Evolutionary conservation across 2,329 filamentous ascomycete species (phyloP).

Genomic region (Xylaria sp.): DNA sequence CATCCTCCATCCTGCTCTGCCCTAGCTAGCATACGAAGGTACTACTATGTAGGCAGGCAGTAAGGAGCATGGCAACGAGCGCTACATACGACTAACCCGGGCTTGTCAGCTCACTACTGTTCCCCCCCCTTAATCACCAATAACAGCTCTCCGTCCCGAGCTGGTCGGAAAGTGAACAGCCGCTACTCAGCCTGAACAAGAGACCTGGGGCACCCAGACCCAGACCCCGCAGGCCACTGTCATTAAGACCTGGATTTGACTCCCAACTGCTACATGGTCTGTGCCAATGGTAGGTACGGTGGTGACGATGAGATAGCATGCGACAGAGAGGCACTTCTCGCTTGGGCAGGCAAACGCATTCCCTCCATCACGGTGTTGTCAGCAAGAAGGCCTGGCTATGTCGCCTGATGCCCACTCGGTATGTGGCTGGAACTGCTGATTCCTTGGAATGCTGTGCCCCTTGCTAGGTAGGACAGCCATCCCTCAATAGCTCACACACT

Average conservation of each 20-base stretch:
- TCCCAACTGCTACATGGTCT: slow-evolving; percentile 25
- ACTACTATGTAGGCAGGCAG: no score
- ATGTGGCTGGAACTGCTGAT: slow-evolving; percentile 19
- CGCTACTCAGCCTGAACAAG: slow-evolving; percentile 37
- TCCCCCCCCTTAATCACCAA: slow-evolving; percentile 24
- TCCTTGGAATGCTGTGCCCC: slow-evolving; percentile 15
- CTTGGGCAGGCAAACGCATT: slow-evolving; percentile 9
- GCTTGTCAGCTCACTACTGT: slow-evolving; percentile 34
- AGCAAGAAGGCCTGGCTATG: slow-evolving; percentile 6
- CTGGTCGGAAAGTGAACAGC: slow-evolving; percentile 28
- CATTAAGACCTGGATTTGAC: slow-evolving; percentile 29
- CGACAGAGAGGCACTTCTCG: slow-evolving; percentile 13
- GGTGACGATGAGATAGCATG: background rate
- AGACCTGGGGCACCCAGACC: slow-evolving; percentile 29
- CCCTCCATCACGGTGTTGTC: slow-evolving; percentile 18
- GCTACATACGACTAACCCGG: slow-evolving; percentile 33
- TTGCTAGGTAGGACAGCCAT: slow-evolving; percentile 14
- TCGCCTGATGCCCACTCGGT: slow-evolving; percentile 12
- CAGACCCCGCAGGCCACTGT: slow-evolving; percentile 29
- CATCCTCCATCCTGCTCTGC: slow-evolving; percentile 37
- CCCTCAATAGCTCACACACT: slow-evolving; percentile 7
- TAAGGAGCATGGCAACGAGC: no score
- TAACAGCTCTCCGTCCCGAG: slow-evolving; percentile 19
- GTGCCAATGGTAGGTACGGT: slow-evolving; percentile 7
- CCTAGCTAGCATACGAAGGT: slow-evolving; percentile 9